Percentiles rank a stretch among this genome's conserved stretches.
phyloP scores from a whole-genome alignment of 805 yeast genomes.

The Saccharomycopsis oosterbeekiorum region DNA sequence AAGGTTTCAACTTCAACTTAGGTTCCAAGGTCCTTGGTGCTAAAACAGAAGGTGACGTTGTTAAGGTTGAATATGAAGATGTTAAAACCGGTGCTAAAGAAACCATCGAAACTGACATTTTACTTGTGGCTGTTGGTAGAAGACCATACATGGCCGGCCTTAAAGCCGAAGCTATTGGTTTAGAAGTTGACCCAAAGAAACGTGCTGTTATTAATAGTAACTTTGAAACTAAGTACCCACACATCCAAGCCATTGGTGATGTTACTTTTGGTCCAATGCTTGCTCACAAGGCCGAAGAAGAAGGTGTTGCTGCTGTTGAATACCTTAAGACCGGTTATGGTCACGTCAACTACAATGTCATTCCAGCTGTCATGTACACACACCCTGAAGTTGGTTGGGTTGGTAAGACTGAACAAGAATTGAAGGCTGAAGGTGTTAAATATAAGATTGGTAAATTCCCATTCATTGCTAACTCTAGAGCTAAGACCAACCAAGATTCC shows the following conservation, averaged over 20 bases:
- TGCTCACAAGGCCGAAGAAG: slow-evolving; percentile 99
- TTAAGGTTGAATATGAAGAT: slow-evolving; percentile 79
- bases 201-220: slow-evolving; percentile 90
- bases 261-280: slow-evolving; percentile 98
- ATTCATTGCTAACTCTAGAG: slow-evolving; percentile 97
- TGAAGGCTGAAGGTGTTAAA: slow-evolving; percentile 83
- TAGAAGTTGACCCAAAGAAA: slow-evolving; percentile 87
- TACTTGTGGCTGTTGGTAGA: slow-evolving; percentile 97
- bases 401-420: slow-evolving; percentile 91
- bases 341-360: slow-evolving; percentile 95
- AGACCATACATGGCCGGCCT: slow-evolving; percentile 92
- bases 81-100: slow-evolving; percentile 78
- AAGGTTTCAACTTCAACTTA: slow-evolving; percentile 87
- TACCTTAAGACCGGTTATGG: slow-evolving; percentile 90
- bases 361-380: slow-evolving; percentile 98
- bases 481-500: slow-evolving; percentile 93
- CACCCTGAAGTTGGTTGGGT: slow-evolving; percentile 99
- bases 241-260: slow-evolving; percentile 96
- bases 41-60: slow-evolving; percentile 79
- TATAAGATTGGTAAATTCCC: slow-evolving; percentile 98
- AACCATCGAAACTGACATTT: slow-evolving; percentile 77
- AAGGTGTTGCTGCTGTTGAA: slow-evolving; percentile 98
- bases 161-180: slow-evolving; percentile 77
- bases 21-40: slow-evolving; percentile 88
- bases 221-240: slow-evolving; percentile 84